Evolutionary conservation across 2,329 filamentous ascomycete species (phyloP).

Genomic region (Apiospora sp.): DNA sequence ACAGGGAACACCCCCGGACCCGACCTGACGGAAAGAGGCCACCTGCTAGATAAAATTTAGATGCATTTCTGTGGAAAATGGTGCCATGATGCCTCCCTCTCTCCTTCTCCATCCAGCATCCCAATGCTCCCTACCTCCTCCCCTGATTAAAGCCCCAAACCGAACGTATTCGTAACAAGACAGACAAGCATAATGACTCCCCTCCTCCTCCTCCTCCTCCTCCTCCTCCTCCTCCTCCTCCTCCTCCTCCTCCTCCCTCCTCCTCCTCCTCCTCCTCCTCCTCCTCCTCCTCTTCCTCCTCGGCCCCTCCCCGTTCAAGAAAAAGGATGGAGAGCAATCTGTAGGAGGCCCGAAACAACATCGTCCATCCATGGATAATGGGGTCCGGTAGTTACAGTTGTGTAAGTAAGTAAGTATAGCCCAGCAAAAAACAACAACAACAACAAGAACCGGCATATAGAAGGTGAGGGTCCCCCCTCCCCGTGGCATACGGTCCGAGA

Average conservation of each 20-base stretch:
- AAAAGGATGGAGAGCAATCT: neutral
- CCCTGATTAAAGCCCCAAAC: neutral
- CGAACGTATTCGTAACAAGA: slow-evolving; percentile 1
- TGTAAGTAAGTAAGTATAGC: neutral
- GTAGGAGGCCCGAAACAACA: too few species aligned
- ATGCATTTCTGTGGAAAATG: neutral
- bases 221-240: too few species aligned
- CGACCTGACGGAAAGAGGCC: neutral
- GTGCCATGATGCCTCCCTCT: neutral
- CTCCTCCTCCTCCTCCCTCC: too few species aligned
- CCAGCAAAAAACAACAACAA: neutral
- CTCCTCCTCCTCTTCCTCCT: too few species aligned
- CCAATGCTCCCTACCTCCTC: neutral
- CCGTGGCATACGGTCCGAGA: neutral
- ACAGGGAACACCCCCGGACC: neutral
- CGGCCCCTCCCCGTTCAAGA: neutral
- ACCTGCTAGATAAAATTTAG: slow-evolving; percentile 1
- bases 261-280: too few species aligned
- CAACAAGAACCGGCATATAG: neutral
- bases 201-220: too few species aligned
- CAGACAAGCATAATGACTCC: slow-evolving; percentile 17
- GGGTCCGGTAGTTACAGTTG: neutral
- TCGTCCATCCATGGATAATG: neutral
- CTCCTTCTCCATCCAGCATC: neutral
- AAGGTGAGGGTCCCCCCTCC: too few species aligned